Evolutionary conservation across 2,329 filamentous ascomycete species (phyloP), one percentile per base, ranked within the genome.

Genomic region (Trichoderma harzianum): DNA sequence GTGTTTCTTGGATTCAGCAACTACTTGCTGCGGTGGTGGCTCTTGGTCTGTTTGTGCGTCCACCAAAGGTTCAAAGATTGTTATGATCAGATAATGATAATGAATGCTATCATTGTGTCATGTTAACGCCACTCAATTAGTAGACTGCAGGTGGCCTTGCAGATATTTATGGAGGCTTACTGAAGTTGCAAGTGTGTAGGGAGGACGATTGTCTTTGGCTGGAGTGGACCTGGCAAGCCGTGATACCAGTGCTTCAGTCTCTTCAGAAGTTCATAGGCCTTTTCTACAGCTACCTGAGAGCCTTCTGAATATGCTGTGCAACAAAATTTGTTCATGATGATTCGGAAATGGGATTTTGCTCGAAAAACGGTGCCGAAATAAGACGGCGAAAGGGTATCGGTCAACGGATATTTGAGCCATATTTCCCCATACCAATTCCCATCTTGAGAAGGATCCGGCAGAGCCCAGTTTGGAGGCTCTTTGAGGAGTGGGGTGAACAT

Each of bases 351-450:
- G 7, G 30, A 67, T 26, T 57, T 67, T 2, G 32, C 14, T n/a
- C 24, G 32, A 3, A 57, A 71, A 7, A 67, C 8, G 5, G 10
- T 18, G n/a, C 62, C 69, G 1, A 71, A 67, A 5, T 58, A 24
- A n/a, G 47, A 53, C 7, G 69, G 62, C 7, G 32, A 24, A 21
- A 58, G 61, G 16, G 12, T 43, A 12, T 24, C 7, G 14, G 24
- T 51, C 26, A 58, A 24, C 1, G 69, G 69, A 18, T 71, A 71
- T 14, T 57, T 66, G 32, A 71, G 36, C 62, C 61, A 71, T 7
- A 67, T 21, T 24, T 71, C 69, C 4, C 69, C 69, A 47, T 71
- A 71, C 47, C 62, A 71, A 3, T 26, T 14, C 14, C 32, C 7
- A 18, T 55, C 26, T 21, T 71, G 16, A n/a, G 43, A 7, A 1